phyloP scores from a whole-genome alignment of 768 basidiomycete genomes.

The Tylopilus rubrobrunneus region DNA sequence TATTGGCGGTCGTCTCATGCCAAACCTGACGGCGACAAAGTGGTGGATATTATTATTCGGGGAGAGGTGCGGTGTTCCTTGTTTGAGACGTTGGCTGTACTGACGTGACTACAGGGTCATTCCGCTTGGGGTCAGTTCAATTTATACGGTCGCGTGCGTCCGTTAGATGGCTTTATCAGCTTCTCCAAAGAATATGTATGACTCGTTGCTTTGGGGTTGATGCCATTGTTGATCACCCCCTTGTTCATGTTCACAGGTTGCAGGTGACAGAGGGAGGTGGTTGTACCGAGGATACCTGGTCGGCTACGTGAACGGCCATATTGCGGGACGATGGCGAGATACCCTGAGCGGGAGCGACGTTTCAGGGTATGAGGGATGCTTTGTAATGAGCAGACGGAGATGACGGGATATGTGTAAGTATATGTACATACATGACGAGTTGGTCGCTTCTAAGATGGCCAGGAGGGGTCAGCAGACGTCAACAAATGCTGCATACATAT shows the following conservation, averaged over 20 bases:
- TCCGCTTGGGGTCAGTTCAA: slow-evolving; percentile 90
- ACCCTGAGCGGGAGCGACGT: slow-evolving; percentile 60
- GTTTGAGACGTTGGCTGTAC: background rate
- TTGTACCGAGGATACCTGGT: slow-evolving; percentile 82
- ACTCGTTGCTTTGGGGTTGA: background rate
- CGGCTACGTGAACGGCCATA: slow-evolving; percentile 61
- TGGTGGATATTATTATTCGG: slow-evolving; percentile 59
- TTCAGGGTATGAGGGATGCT: slow-evolving; percentile 84
- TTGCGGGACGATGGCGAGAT: slow-evolving; percentile 87
- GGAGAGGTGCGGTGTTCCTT: slow-evolving; percentile 54
- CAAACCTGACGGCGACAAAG: slow-evolving; percentile 29
- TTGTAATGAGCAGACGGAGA: slow-evolving; percentile 65
- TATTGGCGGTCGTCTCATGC: slow-evolving; percentile 28
- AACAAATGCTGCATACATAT: background rate
- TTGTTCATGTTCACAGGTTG: slow-evolving; percentile 38
- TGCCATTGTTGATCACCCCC: background rate
- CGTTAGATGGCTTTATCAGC: slow-evolving; percentile 76
- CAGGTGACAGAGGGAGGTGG: slow-evolving; percentile 77
- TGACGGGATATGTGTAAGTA: slow-evolving; percentile 20
- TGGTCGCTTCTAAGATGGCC: background rate
- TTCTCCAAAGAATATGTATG: slow-evolving; percentile 83
- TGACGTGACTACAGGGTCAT: slow-evolving; percentile 57
- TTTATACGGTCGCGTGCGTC: slow-evolving; percentile 73
- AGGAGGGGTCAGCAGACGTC: background rate
- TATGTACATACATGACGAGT: background rate